phyloP scores from a whole-genome alignment of 2,329 filamentous ascomycete species.

The Exophiala dermatitidis region DNA sequence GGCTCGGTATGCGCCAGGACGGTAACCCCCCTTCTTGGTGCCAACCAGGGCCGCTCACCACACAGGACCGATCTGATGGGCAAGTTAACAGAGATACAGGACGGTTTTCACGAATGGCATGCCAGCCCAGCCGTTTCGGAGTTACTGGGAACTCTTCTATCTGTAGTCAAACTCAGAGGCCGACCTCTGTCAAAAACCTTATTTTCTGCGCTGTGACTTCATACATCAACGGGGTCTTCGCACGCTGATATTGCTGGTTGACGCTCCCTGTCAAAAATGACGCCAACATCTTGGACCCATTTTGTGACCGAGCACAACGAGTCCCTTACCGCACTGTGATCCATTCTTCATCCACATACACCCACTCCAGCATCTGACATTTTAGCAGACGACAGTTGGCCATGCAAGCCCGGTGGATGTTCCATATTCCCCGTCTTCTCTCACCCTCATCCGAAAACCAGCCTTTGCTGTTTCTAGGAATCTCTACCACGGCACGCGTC shows the following conservation, averaged over 20 bases:
- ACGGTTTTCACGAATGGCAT: too few species aligned
- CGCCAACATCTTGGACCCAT: slow-evolving; percentile 4
- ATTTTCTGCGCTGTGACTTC: slow-evolving; percentile 10
- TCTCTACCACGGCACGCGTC: not conserved
- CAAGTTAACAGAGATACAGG: too few species aligned
- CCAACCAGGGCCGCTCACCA: too few species aligned
- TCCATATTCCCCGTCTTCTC: slow-evolving; percentile 2
- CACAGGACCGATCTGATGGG: not conserved
- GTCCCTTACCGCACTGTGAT: slow-evolving; percentile 6
- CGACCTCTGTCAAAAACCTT: slow-evolving; percentile 5
- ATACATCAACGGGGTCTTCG: not conserved
- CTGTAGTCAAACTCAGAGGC: not conserved
- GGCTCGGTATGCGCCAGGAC: too few species aligned
- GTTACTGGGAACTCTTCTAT: not conserved
- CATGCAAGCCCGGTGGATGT: slow-evolving; percentile 5
- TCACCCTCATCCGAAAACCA: not conserved
- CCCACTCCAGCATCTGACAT: slow-evolving; percentile 7
- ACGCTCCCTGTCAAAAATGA: slow-evolving; percentile 10
- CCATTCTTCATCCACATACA: not conserved
- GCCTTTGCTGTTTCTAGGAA: not conserved
- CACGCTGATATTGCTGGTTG: not conserved
- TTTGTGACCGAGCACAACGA: not conserved
- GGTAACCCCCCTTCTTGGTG: too few species aligned
- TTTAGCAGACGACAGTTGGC: not conserved
- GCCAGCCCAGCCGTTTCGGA: not conserved